These are phyloP conservation scores for Phytopythium sindhum DNA, from an alignment of 352 stramenopile species.

Conservation along the genomic window DNA sequence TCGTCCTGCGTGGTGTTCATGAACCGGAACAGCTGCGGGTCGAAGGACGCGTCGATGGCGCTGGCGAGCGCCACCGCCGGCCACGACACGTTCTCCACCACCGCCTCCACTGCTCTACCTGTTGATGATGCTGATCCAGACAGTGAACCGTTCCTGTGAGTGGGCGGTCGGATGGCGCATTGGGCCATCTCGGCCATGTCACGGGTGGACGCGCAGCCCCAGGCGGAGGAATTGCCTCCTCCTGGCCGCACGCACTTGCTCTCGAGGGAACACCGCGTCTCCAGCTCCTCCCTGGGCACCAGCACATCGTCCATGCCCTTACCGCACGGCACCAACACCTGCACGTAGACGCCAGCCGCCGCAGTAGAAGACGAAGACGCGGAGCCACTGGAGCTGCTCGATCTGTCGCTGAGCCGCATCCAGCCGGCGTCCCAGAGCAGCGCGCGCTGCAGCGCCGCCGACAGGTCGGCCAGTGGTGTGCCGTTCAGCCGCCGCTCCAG, in stretches of 20 bases:
- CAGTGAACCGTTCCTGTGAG: neutral
- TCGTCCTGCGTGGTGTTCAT: neutral
- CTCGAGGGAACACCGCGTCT: neutral
- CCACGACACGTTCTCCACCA: neutral
- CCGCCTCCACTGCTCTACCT: too few relatives aligned
- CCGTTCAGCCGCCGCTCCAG: slow-evolving; percentile 7
- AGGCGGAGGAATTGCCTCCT: slow-evolving; percentile 10
- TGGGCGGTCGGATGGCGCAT: neutral
- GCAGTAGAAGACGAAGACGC: neutral
- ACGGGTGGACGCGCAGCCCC: neutral
- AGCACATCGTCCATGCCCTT: slow-evolving; percentile 44
- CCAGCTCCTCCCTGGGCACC: slow-evolving; percentile 12
- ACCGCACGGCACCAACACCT: slow-evolving; percentile 39
- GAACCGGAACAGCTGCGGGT: slow-evolving; percentile 27
- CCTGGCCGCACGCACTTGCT: neutral
- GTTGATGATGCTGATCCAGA: neutral
- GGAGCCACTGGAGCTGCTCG: neutral
- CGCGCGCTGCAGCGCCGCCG: slow-evolving; percentile 24
- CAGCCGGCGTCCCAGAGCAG: slow-evolving; percentile 40
- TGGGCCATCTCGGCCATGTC: neutral
- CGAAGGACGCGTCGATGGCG: slow-evolving; percentile 27
- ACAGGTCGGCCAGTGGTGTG: slow-evolving; percentile 16
- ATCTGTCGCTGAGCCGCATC: slow-evolving; percentile 12
- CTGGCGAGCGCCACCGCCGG: slow-evolving; percentile 16
- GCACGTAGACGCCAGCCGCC: slow-evolving; percentile 13